Conservation (phyloP, 805 yeast genomes). For the Schizosaccharomyces octosporus region DNA sequence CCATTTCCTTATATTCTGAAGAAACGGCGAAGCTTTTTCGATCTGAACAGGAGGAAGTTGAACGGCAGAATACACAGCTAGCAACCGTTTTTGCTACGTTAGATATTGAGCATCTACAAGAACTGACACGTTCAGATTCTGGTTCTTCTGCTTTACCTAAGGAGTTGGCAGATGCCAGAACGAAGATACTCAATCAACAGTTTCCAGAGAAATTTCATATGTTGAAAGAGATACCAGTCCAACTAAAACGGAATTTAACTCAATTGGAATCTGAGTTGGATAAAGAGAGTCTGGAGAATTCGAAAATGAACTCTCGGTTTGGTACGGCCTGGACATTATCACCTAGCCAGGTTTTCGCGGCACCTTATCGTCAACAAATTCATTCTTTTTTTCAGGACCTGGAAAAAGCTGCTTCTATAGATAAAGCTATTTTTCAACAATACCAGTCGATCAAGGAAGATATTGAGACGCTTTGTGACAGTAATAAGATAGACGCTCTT, state of each 20-base stretch:
- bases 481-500: neutral
- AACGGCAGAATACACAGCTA: neutral
- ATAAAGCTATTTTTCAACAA: neutral
- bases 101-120: neutral
- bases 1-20: neutral
- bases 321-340: neutral
- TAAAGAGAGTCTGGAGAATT: neutral
- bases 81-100: neutral
- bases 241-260: neutral
- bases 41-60: neutral
- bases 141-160: neutral
- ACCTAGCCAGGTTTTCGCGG: neutral
- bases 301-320: neutral
- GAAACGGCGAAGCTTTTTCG: neutral
- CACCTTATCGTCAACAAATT: too few relatives aligned
- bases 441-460: neutral
- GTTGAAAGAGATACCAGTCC: neutral
- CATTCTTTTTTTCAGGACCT: too few relatives aligned
- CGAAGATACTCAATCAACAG: neutral
- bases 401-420: too few relatives aligned
- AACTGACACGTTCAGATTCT: neutral
- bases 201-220: neutral
- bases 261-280: neutral
- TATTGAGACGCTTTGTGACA: neutral
- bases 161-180: neutral